These are phyloP conservation scores for Colletotrichum sansevieriae DNA, from an alignment of 2,329 filamentous ascomycete species.

Conservation along the genomic window DNA sequence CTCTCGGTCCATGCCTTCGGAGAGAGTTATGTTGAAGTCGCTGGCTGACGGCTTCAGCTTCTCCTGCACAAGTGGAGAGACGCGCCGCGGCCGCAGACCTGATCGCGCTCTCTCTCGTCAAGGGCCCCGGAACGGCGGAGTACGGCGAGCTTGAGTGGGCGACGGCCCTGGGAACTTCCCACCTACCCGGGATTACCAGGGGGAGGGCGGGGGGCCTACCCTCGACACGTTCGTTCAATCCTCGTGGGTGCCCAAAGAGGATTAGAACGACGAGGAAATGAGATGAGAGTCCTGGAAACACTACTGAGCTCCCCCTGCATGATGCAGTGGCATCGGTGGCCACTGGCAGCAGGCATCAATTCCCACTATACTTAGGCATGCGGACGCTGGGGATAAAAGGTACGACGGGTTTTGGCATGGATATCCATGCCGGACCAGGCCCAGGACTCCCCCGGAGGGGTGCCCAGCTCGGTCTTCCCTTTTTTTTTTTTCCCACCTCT, in stretches of 20 bases:
- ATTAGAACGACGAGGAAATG: slow-evolving; percentile 28
- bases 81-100: slow-evolving; percentile 2
- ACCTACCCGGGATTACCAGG: slow-evolving; percentile 20
- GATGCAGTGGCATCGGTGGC: slow-evolving; percentile 38
- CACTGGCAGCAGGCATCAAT: slow-evolving; percentile 7
- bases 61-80: background rate
- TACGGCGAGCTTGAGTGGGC: slow-evolving; percentile 8
- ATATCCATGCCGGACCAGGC: slow-evolving; percentile 36
- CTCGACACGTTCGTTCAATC: slow-evolving; percentile 1
- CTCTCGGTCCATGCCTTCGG: background rate
- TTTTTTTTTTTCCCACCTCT: background rate
- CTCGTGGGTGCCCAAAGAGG: slow-evolving; percentile 15
- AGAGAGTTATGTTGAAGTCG: background rate
- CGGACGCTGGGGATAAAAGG: slow-evolving; percentile 11
- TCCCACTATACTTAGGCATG: slow-evolving; percentile 40
- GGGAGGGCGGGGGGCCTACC: background rate
- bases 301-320: slow-evolving; percentile 38
- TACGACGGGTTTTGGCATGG: slow-evolving; percentile 24
- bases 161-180: slow-evolving; percentile 10
- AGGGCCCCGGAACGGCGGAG: slow-evolving; percentile 22
- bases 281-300: slow-evolving; percentile 25
- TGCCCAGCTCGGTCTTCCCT: background rate
- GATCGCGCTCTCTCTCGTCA: background rate
- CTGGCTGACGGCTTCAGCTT: background rate
- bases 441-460: slow-evolving; percentile 1